Evolutionary conservation across 2,329 filamentous ascomycete genomes (phyloP).

Genomic region (Aaosphaeria pasadenensis): DNA sequence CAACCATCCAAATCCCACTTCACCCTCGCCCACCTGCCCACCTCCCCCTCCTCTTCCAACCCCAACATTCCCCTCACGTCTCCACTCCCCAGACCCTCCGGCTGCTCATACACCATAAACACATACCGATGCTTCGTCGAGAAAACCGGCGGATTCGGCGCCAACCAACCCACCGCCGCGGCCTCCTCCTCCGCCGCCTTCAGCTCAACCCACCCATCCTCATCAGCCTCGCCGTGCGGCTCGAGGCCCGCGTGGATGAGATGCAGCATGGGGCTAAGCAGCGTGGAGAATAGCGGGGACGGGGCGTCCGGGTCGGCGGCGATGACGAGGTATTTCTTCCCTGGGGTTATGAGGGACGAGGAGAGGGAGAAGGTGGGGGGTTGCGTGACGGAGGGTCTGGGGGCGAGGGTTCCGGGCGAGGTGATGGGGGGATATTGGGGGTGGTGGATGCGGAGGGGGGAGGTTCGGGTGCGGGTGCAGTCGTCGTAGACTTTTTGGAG

Average conservation of each 20-base stretch:
- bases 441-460: no score
- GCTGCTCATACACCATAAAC: conserved; percentile 10
- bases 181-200: neutral
- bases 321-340: conserved; percentile 5
- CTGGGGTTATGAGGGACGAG: neutral
- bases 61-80: conserved; percentile 3
- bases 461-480: no score
- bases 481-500: no score
- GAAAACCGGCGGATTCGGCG: conserved; percentile 6
- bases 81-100: conserved; percentile 4
- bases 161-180: neutral
- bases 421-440: no score
- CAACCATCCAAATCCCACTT: no score
- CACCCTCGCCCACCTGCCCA: no score
- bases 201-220: conserved; percentile 6
- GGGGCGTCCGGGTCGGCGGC: conserved; percentile 7
- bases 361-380: conserved; percentile 4
- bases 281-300: conserved; percentile 2
- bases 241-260: conserved; percentile 1
- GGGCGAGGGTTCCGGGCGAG: no score
- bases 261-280: conserved; percentile 9
- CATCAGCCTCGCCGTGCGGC: conserved; percentile 6
- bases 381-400: neutral
- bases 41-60: neutral
- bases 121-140: conserved; percentile 8